Percentiles rank a stretch among this genome's conserved stretches.
Conservation (phyloP, 108 stramenopile genomes). For the Mediolabrus comicus region DNA sequence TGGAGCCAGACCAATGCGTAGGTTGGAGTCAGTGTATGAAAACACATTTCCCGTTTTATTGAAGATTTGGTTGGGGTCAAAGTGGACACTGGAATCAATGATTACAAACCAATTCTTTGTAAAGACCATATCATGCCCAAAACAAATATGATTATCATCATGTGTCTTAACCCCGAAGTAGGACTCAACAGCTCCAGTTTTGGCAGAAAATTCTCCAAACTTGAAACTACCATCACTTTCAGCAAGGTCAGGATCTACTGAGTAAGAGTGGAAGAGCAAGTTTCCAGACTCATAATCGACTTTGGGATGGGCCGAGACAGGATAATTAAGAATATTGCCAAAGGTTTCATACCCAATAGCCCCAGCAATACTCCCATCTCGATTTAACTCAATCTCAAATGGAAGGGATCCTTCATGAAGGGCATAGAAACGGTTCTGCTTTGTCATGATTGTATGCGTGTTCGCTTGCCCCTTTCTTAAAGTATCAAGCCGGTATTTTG, state of each 20-base stretch:
- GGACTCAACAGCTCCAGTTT: too few relatives aligned
- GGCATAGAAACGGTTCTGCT: not conserved
- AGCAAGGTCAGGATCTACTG: not conserved
- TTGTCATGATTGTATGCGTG: constrained; percentile 2
- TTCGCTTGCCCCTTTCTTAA: not conserved
- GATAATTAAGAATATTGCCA: not conserved
- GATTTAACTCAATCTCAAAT: not conserved
- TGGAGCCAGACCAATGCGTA: too few relatives aligned
- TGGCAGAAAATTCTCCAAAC: not conserved
- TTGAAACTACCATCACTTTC: not conserved
- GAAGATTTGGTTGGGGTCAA: too few relatives aligned
- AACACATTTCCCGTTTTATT: too few relatives aligned
- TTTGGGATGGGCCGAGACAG: constrained; percentile 2
- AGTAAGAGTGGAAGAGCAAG: constrained; percentile 1
- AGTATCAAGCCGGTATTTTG: not conserved
- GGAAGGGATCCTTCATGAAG: constrained; percentile 4
- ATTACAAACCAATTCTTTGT: constrained; percentile 7
- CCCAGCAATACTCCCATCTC: not conserved
- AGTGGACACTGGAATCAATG: not conserved
- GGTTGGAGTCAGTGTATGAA: too few relatives aligned
- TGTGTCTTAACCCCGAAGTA: too few relatives aligned
- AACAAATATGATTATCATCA: not conserved
- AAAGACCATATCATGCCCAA: constrained; percentile 8
- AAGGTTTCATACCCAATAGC: too few relatives aligned
- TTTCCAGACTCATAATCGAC: not conserved